A percentile compares a stretch with the other conserved stretches of the same genome.
Evolutionary conservation across 495 filamentous ascomycete genomes (phyloP).

Genomic region (Tuber magnatum): DNA sequence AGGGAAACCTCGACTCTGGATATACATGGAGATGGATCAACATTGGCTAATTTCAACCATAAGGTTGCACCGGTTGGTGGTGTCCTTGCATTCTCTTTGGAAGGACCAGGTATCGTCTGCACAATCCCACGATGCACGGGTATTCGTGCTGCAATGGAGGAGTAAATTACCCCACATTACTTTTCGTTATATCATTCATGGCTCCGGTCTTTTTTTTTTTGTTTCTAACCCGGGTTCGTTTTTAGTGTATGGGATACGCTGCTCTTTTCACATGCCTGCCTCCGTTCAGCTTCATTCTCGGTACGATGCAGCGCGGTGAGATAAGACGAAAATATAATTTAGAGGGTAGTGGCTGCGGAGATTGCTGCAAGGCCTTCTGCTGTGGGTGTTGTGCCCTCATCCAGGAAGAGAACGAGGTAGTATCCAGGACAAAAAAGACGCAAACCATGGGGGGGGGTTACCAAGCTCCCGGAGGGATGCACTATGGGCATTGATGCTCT

Average conservation of each 20-base stretch:
- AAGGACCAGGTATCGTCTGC: slow-evolving; percentile 46
- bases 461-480: slow-evolving; percentile 19
- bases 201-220: background rate
- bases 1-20: background rate
- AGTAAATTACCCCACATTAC: slow-evolving; percentile 35
- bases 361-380: slow-evolving; percentile 44
- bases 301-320: slow-evolving; percentile 45
- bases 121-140: slow-evolving; percentile 42
- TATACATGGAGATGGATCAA: background rate
- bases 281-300: slow-evolving; percentile 42
- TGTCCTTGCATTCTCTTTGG: slow-evolving; percentile 48
- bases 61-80: slow-evolving; percentile 38
- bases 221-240: background rate
- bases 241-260: slow-evolving; percentile 25
- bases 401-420: slow-evolving; percentile 34
- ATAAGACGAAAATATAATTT: slow-evolving; percentile 46
- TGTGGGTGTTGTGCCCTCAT: slow-evolving; percentile 43
- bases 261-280: slow-evolving; percentile 43
- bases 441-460: slow-evolving; percentile 14
- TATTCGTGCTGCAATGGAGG: slow-evolving; percentile 46
- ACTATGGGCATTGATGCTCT: slow-evolving; percentile 8
- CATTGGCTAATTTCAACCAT: background rate
- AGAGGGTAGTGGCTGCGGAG: slow-evolving; percentile 43
- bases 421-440: slow-evolving; percentile 7
- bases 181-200: background rate